A percentile compares a stretch with the other conserved stretches of the same genome.
These are phyloP conservation scores for Ettlia oleoabundans DNA, from an alignment of 139 green algal genomes.

Conservation along the genomic window DNA sequence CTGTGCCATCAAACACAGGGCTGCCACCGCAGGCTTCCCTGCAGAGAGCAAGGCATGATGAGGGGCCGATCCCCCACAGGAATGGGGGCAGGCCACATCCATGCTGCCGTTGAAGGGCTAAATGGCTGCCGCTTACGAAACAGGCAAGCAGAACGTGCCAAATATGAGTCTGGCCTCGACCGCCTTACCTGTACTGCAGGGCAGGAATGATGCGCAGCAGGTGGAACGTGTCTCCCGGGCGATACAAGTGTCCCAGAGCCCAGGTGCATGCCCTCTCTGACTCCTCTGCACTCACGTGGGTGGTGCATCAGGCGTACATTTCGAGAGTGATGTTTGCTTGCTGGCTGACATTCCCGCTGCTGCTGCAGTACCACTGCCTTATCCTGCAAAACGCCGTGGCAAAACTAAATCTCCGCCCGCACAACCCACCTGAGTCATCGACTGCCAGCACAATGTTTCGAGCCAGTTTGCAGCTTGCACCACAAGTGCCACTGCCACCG, in stretches of 20 bases:
- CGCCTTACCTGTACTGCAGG: constrained; percentile 11
- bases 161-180: too few species aligned
- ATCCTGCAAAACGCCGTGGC: too few species aligned
- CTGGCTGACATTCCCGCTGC: too few species aligned
- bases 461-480: neutral
- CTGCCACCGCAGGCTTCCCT: too few species aligned
- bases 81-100: neutral
- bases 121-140: neutral
- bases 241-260: constrained; percentile 25
- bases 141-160: neutral
- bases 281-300: too few species aligned
- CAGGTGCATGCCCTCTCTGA: constrained; percentile 31
- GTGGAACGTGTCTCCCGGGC: constrained; percentile 28
- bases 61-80: neutral
- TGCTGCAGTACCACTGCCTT: too few species aligned
- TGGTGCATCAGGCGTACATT: too few species aligned
- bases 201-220: constrained; percentile 46
- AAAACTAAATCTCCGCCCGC: too few species aligned
- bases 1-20: constrained; percentile 26
- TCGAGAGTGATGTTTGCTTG: too few species aligned
- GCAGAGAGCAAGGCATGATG: neutral
- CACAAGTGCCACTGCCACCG: too few species aligned
- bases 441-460: constrained; percentile 41
- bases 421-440: constrained; percentile 41
- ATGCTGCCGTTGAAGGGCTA: too few species aligned